These are phyloP conservation scores for Hemisphaericaspora nanyangensis DNA, from an alignment of 805 yeast genomes.

Conservation along the genomic window DNA sequence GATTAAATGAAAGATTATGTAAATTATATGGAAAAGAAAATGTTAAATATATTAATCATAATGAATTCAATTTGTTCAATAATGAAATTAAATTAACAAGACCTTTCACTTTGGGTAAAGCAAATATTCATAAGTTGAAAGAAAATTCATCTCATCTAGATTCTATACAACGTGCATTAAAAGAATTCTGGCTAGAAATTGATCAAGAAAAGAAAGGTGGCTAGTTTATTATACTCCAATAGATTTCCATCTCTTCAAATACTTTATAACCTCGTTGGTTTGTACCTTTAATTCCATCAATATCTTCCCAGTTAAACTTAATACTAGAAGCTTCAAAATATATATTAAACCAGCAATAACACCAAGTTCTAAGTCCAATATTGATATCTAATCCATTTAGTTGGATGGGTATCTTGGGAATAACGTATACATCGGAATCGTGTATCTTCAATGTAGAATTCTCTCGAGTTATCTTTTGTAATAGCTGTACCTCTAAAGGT, in stretches of 20 bases:
- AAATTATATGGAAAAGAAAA: slow-evolving; percentile 19
- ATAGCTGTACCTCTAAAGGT: not conserved
- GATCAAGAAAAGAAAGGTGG: slow-evolving; percentile 27
- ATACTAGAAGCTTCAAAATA: slow-evolving; percentile 35
- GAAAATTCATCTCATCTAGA: slow-evolving; percentile 17
- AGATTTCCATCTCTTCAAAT: slow-evolving; percentile 48
- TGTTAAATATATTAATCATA: slow-evolving; percentile 24
- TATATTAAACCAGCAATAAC: slow-evolving; percentile 27
- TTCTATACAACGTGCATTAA: slow-evolving; percentile 20
- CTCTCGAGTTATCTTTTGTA: not conserved
- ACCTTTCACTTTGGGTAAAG: slow-evolving; percentile 32
- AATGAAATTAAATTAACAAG: slow-evolving; percentile 31
- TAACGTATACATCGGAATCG: not conserved
- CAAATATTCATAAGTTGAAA: slow-evolving; percentile 18
- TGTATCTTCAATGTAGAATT: not conserved
- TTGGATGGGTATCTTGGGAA: not conserved
- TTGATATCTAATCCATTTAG: slow-evolving; percentile 1
- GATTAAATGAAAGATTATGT: slow-evolving; percentile 17
- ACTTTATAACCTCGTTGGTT: slow-evolving; percentile 47
- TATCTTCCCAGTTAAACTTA: slow-evolving; percentile 28
- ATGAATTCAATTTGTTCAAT: slow-evolving; percentile 32
- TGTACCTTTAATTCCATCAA: slow-evolving; percentile 70
- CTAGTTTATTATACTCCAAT: slow-evolving; percentile 23
- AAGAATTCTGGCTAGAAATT: slow-evolving; percentile 25
- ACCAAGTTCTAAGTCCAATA: slow-evolving; percentile 2